Base-by-base conservation (phyloP, 108 stramenopile species). In the Fistulifera solaris region DNA sequence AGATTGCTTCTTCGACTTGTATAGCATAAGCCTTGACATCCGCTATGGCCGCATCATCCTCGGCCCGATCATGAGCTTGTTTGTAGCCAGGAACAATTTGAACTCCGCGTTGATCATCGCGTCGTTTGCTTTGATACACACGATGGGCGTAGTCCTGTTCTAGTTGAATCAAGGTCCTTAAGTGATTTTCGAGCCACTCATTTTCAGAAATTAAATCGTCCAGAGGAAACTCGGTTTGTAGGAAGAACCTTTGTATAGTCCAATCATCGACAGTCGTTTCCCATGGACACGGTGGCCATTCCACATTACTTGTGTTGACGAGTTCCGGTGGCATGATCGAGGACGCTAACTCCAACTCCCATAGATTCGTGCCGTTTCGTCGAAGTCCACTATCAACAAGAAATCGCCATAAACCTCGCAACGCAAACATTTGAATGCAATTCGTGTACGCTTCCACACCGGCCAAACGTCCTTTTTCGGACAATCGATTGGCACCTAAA, bases 101-200 rank as follows among this genome's bases (percentile, higher is more conserved):
- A 21, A 69, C 71, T 16, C 93, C 93, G n/a, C 89, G 68, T 16
- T 16, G 39, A 43, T 94, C 93, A 51, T 94, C 93, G 45, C 87
- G 73, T 24, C 70, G 40, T 45, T 94, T 94, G 53, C 77, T 72
- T 31, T 71, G 53, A 54, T 65, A 68, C 13, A 94, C 77, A 1
- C 69, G 68, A 23, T 52, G 49, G 11, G 84, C 81, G 52, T 80
- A 69, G 39, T 80, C 73, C 13, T 77, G 42, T 46, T 92, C 86
- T 27, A 92, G 43, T 10, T 85, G 60, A 1, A 75, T 41, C 44
- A 4, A 21, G 3, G 21, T 6, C 3, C 11, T 4, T 6, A 45
- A 21, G 7, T 17, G 16, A 6, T 11, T 19, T 16, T 55, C 38
- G 1, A 55, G 8, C 75, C 70, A 71, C 14, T 57, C 42, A 26